Base-by-base conservation (phyloP, 192 early-diverging fungal species). In the Backusella circina region DNA sequence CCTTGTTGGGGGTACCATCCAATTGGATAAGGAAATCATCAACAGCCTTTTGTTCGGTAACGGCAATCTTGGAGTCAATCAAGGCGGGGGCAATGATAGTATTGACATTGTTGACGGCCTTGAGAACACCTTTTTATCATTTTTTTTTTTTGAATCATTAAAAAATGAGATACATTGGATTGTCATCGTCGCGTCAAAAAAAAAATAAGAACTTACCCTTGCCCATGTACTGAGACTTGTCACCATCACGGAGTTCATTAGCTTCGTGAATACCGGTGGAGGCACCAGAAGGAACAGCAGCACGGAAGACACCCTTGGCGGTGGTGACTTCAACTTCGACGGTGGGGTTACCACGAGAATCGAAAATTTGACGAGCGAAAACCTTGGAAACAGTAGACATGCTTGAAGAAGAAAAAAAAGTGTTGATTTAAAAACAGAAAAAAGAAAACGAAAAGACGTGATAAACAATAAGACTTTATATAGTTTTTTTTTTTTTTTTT, bases 231-330 rank as follows among this genome's bases (percentile, higher is more conserved):
- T 88, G 87, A 68, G 77, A 68, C 85, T 92, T 92, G 80, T 93
- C 90, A 39, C 88, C 89, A 73, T 99, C 98, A 82, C 98, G 96
- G 70, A 99, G 93, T 90, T 99, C 98, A 31, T 98, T 88, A 65
- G 98, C 98, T 88, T 99, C 98, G 88, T 99, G 93, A 81, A 99
- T 90, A 83, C 98, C 98, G 65, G 98, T 99, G 57, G 97, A 98
- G 38, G 98, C 98, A 77, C 98, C 98, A 77, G 96, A 97, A 68
- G 98, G 98, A 51, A 99, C 98, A 64, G 93, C 96, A 47, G 97
- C 96, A 74, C 95, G 94, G 93, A 99, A 99, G 68, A 94, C 84
- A 76, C 97, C 97, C 86, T 96, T 91, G 70, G 87, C 88, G 77
- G 98, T 99, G 72, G 93, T 95, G 84, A 99, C 87, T 73, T 99